Percentiles rank a stretch among this genome's conserved stretches.
These are phyloP conservation scores for Castanopsis chinensis DNA, from an alignment of 306 rosid genomes.

Conservation along the genomic window DNA sequence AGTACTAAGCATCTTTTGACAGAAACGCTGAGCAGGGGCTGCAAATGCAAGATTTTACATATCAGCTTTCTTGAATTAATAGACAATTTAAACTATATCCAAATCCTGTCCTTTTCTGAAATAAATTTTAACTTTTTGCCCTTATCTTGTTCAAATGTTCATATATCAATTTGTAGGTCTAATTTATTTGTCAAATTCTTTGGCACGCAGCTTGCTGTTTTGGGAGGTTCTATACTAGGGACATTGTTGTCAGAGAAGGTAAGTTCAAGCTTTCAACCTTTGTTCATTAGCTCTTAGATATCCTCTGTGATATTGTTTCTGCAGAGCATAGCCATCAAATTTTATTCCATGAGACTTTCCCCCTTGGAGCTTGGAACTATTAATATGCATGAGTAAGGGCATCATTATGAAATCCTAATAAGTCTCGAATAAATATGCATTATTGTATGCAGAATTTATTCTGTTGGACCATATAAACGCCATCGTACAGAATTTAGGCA, in stretches of 20 bases:
- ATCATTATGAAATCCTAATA: neutral
- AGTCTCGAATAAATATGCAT: neutral
- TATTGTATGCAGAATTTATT: neutral
- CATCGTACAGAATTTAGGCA: neutral
- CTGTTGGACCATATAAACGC: neutral
- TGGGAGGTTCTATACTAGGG: constrained; percentile 92
- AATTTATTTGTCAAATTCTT: constrained; percentile 2
- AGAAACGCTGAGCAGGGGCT: neutral
- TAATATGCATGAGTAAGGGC: neutral
- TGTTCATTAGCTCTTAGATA: neutral
- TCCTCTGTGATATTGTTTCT: constrained; percentile 1
- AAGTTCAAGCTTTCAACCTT: constrained; percentile 26
- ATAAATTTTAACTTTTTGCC: constrained; percentile 1
- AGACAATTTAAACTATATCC: neutral
- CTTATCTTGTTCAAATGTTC: constrained; percentile 20
- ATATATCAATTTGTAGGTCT: constrained; percentile 3
- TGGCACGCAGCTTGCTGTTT: constrained; percentile 73
- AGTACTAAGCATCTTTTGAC: neutral
- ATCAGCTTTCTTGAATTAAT: neutral
- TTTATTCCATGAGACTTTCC: constrained; percentile 17
- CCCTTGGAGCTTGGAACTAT: neutral
- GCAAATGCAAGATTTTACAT: neutral
- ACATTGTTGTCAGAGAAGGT: constrained; percentile 95
- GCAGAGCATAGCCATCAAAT: neutral
- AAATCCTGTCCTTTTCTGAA: constrained; percentile 11